Base-by-base conservation (phyloP, 139 green algal genomes). In the Closterium sp. region DNA sequence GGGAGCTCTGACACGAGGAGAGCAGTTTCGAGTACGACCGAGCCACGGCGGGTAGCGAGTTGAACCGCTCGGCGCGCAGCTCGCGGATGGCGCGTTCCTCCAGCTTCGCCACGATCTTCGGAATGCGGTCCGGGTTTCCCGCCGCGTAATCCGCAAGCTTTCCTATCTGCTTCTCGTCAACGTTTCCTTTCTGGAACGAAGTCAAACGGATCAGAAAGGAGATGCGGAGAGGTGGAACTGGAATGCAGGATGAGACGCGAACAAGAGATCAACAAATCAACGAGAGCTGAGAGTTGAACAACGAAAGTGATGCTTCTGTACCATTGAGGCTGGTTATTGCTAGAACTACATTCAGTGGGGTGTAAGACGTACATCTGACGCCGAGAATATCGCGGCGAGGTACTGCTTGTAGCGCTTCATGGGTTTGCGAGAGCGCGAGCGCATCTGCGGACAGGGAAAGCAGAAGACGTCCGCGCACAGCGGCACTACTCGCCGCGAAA, bases 351-450 rank as follows among this genome's bases (percentile, higher is more conserved):
- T 79, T 79, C 62, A 79, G 62, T 24, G 62, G 17, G 19, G 17
- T 79, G 13, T 79, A 79, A 22, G 62, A 24, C 62, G 62, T 91
- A 92, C 90, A 31, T 32, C 29, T n/a, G 34, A 38, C 28, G 91
- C 50, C 11, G 90, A 31, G 90, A 91, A 92, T 31, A 92, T 92
- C 86, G 38, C 28, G 27, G 86, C 86, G 31, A 92, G 90, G 38
- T 91, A 62, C 84, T 92, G 91, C 38, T 92, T 92, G 90, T 92
- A 92, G 38, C 90, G 90, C 84, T 92, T 92, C 28, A 91, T 28
- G 32, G 90, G 90, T 17, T 70, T 45, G 27, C 50, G 38, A 17
- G 90, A 91, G 10, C 79, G 70, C 27, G 90, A 91, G 9, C 90
- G 90, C 86, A 92, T 84, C 27, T 84, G 22, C 70, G 90, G 90